phyloP scores from a whole-genome alignment of 768 basidiomycete species.

The Russula sp. region DNA sequence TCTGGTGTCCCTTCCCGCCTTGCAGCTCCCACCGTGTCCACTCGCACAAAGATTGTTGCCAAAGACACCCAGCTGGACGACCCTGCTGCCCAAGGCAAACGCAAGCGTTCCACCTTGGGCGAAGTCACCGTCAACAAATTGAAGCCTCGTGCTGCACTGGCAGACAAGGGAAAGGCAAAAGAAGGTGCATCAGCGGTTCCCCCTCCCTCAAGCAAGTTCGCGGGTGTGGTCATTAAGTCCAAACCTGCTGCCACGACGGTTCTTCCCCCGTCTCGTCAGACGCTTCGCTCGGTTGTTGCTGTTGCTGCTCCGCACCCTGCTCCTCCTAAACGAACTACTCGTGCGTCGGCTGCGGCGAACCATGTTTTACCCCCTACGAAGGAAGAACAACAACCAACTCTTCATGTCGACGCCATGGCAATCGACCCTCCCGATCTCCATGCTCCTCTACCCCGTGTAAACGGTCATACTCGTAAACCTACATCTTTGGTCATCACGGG shows the following conservation, averaged over 20 bases:
- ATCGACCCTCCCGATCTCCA: slow-evolving; percentile 29
- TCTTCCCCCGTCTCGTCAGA: slow-evolving; percentile 36
- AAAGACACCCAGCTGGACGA: slow-evolving; percentile 41
- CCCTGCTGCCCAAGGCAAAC: slow-evolving; percentile 46
- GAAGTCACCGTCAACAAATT: slow-evolving; percentile 58
- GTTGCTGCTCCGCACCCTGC: neutral
- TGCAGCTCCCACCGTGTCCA: slow-evolving; percentile 43
- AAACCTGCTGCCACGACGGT: slow-evolving; percentile 38
- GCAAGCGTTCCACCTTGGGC: slow-evolving; percentile 68
- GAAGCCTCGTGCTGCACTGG: slow-evolving; percentile 29
- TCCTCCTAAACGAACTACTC: slow-evolving; percentile 24
- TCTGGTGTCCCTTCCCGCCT: slow-evolving; percentile 34
- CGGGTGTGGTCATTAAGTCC: slow-evolving; percentile 54
- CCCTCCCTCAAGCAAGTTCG: slow-evolving; percentile 42
- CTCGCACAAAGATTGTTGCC: slow-evolving; percentile 40
- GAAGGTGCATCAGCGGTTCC: slow-evolving; percentile 28
- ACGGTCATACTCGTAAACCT: slow-evolving; percentile 18
- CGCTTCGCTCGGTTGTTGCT: slow-evolving; percentile 43
- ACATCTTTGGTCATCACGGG: neutral
- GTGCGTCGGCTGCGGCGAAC: slow-evolving; percentile 25
- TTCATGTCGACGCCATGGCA: slow-evolving; percentile 46
- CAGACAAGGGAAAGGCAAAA: slow-evolving; percentile 52
- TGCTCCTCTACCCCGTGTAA: slow-evolving; percentile 26
- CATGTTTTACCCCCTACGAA: slow-evolving; percentile 28
- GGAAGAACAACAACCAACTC: slow-evolving; percentile 22